These are phyloP conservation scores for Benincasa hispida DNA, from an alignment of 306 rosid genomes.

Conservation along the genomic window DNA sequence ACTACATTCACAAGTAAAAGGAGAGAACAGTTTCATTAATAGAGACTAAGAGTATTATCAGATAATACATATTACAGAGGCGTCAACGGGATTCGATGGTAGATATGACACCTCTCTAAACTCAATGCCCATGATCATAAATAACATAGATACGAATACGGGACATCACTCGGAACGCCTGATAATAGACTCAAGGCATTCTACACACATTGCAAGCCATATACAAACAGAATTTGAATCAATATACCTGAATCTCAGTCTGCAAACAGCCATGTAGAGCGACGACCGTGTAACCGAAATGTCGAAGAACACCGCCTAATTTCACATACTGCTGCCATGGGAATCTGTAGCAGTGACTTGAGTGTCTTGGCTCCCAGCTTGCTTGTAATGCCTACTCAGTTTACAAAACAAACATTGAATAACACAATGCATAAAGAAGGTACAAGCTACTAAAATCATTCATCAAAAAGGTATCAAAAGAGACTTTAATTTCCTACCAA, in stretches of 20 bases:
- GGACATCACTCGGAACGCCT: too few species aligned
- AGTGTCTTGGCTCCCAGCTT: slow-evolving; percentile 98
- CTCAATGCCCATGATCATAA: too few species aligned
- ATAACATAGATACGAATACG: too few species aligned
- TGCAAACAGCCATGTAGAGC: slow-evolving; percentile 85
- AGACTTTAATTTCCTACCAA: slow-evolving; percentile 36
- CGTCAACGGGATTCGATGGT: too few species aligned
- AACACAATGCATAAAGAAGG: not conserved
- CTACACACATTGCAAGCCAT: too few species aligned
- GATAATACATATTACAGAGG: too few species aligned
- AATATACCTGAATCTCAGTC: slow-evolving; percentile 74
- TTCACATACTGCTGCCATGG: slow-evolving; percentile 94
- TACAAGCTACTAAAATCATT: not conserved
- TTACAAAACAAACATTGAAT: not conserved
- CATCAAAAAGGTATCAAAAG: not conserved
- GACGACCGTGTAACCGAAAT: slow-evolving; percentile 81
- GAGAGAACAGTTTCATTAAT: too few species aligned
- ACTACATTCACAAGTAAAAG: too few species aligned
- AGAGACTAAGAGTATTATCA: too few species aligned
- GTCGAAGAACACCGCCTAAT: slow-evolving; percentile 83
- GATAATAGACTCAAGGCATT: too few species aligned
- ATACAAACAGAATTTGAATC: not conserved
- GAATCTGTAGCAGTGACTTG: slow-evolving; percentile 55
- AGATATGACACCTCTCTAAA: too few species aligned
- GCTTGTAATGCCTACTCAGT: slow-evolving; percentile 66